Conservation (phyloP, 2,329 filamentous ascomycete genomes). For the Aspergillus fumigatiaffinis region DNA sequence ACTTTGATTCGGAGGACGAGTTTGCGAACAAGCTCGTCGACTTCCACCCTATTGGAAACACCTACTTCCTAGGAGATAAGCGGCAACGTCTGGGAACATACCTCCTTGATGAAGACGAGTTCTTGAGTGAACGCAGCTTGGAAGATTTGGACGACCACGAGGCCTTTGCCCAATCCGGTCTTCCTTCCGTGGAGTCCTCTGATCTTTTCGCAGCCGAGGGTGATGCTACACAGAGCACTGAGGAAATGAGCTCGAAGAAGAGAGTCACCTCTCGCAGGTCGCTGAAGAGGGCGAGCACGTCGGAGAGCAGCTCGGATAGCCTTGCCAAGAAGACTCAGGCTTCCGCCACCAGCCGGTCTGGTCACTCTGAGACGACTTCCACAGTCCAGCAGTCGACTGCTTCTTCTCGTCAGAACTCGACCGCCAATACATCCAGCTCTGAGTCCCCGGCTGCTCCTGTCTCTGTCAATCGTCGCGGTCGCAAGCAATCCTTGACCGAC, state of each 20-base stretch:
- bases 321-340: conserved; percentile 26
- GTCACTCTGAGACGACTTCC: conserved; percentile 37
- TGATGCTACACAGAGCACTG: conserved; percentile 41
- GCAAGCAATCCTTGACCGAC: conserved; percentile 97
- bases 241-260: conserved; percentile 49
- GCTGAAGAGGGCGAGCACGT: conserved; percentile 23
- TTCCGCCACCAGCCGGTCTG: conserved; percentile 24
- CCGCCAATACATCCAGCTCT: conserved; percentile 48
- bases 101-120: conserved; percentile 70
- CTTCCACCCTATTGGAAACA: conserved; percentile 58
- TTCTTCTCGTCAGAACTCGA: conserved; percentile 42
- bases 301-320: conserved; percentile 29
- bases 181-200: conserved; percentile 59
- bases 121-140: conserved; percentile 71
- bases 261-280: conserved; percentile 38
- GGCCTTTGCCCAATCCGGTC: conserved; percentile 53
- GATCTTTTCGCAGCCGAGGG: conserved; percentile 18
- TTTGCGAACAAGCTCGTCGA: conserved; percentile 72
- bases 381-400: conserved; percentile 37
- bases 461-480: conserved; percentile 82
- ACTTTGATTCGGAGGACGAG: conserved; percentile 87
- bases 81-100: conserved; percentile 70
- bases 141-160: conserved; percentile 69
- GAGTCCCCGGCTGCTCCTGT: conserved; percentile 30
- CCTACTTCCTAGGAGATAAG: conserved; percentile 60